These are phyloP conservation scores for Xanthoconium stramineum DNA, from an alignment of 768 basidiomycete species.

Conservation along the genomic window DNA sequence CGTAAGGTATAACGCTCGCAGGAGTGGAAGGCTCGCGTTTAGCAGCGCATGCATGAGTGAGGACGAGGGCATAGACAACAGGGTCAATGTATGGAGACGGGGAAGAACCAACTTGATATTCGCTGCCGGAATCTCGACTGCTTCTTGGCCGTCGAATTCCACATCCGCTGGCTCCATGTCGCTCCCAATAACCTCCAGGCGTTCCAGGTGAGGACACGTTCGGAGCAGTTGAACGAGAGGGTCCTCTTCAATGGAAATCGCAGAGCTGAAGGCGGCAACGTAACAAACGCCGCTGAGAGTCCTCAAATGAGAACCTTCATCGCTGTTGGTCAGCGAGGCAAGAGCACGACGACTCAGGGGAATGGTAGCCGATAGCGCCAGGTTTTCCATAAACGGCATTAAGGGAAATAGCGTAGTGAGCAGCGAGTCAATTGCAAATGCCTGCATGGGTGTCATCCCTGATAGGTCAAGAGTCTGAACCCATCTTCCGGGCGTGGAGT, in stretches of 20 bases:
- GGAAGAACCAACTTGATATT: slow-evolving; percentile 48
- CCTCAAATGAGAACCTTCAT: slow-evolving; percentile 48
- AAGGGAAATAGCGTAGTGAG: slow-evolving; percentile 65
- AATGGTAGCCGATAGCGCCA: slow-evolving; percentile 55
- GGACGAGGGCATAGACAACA: slow-evolving; percentile 67
- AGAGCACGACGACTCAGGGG: slow-evolving; percentile 60
- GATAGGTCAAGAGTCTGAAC: slow-evolving; percentile 75
- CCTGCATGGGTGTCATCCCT: slow-evolving; percentile 42
- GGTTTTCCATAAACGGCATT: slow-evolving; percentile 55
- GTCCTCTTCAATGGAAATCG: slow-evolving; percentile 39
- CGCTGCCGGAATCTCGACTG: slow-evolving; percentile 21
- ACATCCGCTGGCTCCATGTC: slow-evolving; percentile 55
- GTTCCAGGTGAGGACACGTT: slow-evolving; percentile 54
- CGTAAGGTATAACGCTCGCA: slow-evolving; percentile 65
- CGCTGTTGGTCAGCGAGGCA: slow-evolving; percentile 48
- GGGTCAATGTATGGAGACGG: slow-evolving; percentile 53
- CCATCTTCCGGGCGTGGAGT: slow-evolving; percentile 87
- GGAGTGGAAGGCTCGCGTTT: slow-evolving; percentile 54
- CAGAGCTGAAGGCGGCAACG: slow-evolving; percentile 31
- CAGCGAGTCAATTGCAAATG: slow-evolving; percentile 57
- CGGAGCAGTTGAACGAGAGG: slow-evolving; percentile 57
- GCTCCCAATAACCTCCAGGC: slow-evolving; percentile 59
- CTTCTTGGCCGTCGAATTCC: slow-evolving; percentile 29
- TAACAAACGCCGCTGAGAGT: slow-evolving; percentile 57
- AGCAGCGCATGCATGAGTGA: slow-evolving; percentile 61